Conservation (phyloP, 169 alveolate genomes). For the Babesia bovis region DNA sequence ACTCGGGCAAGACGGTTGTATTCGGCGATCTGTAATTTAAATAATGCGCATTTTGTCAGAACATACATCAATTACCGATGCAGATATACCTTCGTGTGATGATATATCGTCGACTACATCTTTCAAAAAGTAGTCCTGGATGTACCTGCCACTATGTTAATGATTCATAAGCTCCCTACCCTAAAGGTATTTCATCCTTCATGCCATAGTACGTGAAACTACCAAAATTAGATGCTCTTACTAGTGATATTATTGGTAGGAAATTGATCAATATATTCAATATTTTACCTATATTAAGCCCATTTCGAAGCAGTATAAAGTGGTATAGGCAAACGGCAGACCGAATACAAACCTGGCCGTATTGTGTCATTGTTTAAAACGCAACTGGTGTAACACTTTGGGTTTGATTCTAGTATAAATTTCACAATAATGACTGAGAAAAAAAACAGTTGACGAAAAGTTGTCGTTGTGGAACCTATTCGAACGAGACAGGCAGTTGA, state of each 20-base stretch:
- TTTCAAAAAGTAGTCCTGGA: conserved; percentile 6
- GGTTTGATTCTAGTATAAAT: too few relatives aligned
- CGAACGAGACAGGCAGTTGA: too few relatives aligned
- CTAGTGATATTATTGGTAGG: background rate
- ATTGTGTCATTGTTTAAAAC: too few relatives aligned
- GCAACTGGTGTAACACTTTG: too few relatives aligned
- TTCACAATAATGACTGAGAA: too few relatives aligned
- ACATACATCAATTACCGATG: conserved; percentile 24
- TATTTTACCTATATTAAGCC: too few relatives aligned
- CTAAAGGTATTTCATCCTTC: conserved; percentile 4
- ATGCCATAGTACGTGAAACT: background rate
- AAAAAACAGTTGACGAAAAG: too few relatives aligned
- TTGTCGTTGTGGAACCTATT: too few relatives aligned
- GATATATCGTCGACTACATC: background rate
- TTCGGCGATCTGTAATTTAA: conserved; percentile 1
- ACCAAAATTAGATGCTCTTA: background rate
- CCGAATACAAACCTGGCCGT: too few relatives aligned
- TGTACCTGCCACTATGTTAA: background rate
- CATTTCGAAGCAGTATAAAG: too few relatives aligned
- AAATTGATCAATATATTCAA: background rate
- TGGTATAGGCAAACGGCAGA: too few relatives aligned
- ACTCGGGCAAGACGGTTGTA: conserved; percentile 34
- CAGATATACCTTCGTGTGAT: conserved; percentile 10
- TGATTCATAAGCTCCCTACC: background rate
- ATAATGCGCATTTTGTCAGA: background rate